Evolutionary conservation across 2,329 filamentous ascomycete genomes (phyloP).

Genomic region (Phaeophleospora eucalypticola): DNA sequence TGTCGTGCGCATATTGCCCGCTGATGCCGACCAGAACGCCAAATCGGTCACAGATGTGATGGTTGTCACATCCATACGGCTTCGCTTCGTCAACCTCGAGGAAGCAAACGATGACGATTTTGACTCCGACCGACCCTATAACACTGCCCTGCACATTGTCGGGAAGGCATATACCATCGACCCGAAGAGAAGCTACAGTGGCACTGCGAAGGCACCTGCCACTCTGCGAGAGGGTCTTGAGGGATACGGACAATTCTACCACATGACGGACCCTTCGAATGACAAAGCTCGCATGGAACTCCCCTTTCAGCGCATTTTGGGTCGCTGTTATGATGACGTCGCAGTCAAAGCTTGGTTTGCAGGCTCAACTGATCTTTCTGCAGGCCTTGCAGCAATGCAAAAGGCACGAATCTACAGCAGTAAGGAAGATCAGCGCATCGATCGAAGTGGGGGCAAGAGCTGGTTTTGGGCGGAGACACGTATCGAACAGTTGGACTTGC

Average conservation of each 20-base stretch:
- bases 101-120: constrained; percentile 44
- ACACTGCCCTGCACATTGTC: constrained; percentile 45
- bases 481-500: constrained; percentile 53
- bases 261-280: constrained; percentile 40
- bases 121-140: constrained; percentile 42
- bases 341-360: constrained; percentile 47
- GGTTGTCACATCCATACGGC: constrained; percentile 50
- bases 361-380: constrained; percentile 22
- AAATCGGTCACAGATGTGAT: constrained; percentile 48
- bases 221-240: constrained; percentile 22
- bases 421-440: constrained; percentile 47
- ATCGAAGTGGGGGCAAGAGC: constrained; percentile 31
- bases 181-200: constrained; percentile 28
- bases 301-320: constrained; percentile 50
- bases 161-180: constrained; percentile 49
- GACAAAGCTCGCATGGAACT: constrained; percentile 39
- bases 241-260: constrained; percentile 51
- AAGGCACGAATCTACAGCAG: constrained; percentile 47
- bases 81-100: constrained; percentile 49
- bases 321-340: constrained; percentile 51
- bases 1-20: constrained; percentile 46
- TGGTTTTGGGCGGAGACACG: constrained; percentile 59
- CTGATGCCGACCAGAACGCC: constrained; percentile 14
- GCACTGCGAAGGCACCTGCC: constrained; percentile 26
- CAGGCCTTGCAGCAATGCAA: constrained; percentile 45